phyloP scores from a whole-genome alignment of 345 rosid species.

The Raphanus sativus region DNA sequence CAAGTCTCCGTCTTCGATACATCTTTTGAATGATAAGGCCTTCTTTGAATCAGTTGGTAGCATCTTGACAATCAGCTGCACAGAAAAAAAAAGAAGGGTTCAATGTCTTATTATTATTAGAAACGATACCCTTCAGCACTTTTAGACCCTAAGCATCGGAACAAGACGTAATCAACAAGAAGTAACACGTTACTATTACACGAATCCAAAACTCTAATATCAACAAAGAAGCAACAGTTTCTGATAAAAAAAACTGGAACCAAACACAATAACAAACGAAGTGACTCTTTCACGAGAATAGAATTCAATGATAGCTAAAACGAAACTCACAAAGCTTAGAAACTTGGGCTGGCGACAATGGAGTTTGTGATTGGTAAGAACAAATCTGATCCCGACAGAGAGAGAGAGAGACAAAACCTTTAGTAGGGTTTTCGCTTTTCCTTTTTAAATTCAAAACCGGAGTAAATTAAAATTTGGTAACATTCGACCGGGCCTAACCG shows the following conservation, averaged over 20 bases:
- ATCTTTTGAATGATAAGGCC: constrained; percentile 55
- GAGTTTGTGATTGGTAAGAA: constrained; percentile 16
- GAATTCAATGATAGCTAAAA: neutral
- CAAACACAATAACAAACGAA: constrained; percentile 5
- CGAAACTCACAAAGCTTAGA: constrained; percentile 26
- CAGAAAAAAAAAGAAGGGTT: neutral
- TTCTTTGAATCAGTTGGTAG: constrained; percentile 51
- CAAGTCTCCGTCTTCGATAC: constrained; percentile 68
- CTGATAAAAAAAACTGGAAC: constrained; percentile 13
- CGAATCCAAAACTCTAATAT: neutral
- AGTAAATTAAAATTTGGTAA: neutral
- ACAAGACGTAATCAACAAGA: neutral
- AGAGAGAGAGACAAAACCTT: neutral
- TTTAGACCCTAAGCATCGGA: neutral
- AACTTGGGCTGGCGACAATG: constrained; percentile 12
- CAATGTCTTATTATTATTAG: neutral
- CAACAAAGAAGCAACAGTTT: neutral
- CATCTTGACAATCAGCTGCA: constrained; percentile 44
- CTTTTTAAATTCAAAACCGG: neutral
- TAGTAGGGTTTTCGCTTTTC: constrained; percentile 35
- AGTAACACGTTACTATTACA: neutral
- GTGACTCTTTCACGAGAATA: neutral
- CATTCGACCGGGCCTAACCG: neutral
- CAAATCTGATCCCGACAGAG: constrained; percentile 6
- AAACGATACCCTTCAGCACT: neutral